Evolutionary conservation across 2,329 filamentous ascomycete genomes (phyloP).

Genomic region (Penicillium sp.): DNA sequence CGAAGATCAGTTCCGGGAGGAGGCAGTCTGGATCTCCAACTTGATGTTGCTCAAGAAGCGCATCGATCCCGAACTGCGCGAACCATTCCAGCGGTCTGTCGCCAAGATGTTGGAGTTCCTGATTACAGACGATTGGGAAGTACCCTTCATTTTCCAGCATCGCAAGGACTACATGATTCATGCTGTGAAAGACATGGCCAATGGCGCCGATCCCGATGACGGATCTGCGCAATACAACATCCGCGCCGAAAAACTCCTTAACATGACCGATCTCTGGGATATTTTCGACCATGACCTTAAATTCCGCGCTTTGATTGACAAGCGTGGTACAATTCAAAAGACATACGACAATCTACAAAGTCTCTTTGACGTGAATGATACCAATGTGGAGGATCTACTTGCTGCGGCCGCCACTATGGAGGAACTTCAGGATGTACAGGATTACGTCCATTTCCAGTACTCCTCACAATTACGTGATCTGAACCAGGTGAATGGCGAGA

Average conservation of each 20-base stretch:
- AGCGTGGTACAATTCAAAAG: slow-evolving; percentile 79
- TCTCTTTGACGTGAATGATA: slow-evolving; percentile 66
- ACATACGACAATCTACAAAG: slow-evolving; percentile 72
- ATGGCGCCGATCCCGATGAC: slow-evolving; percentile 65
- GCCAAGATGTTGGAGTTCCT: slow-evolving; percentile 94
- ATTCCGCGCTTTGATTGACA: slow-evolving; percentile 88
- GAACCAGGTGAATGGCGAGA: slow-evolving; percentile 58
- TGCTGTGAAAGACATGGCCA: slow-evolving; percentile 67
- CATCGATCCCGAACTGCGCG: slow-evolving; percentile 67
- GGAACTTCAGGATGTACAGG: slow-evolving; percentile 92
- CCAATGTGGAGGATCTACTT: slow-evolving; percentile 79
- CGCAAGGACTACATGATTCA: slow-evolving; percentile 97
- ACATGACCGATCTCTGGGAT: slow-evolving; percentile 91
- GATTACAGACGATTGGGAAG: slow-evolving; percentile 89
- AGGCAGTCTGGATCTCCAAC: slow-evolving; percentile 87
- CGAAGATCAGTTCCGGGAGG: slow-evolving; percentile 83
- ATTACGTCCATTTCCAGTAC: slow-evolving; percentile 95
- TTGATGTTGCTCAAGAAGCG: slow-evolving; percentile 86
- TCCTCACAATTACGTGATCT: slow-evolving; percentile 79
- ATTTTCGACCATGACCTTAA: slow-evolving; percentile 94
- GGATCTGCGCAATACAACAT: slow-evolving; percentile 68
- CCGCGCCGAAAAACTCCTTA: slow-evolving; percentile 80
- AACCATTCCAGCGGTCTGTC: slow-evolving; percentile 83
- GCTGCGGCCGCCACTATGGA: slow-evolving; percentile 80
- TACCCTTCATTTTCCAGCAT: slow-evolving; percentile 97